Evolutionary conservation across 2,329 filamentous ascomycete genomes (phyloP).

Genomic region (Colletotrichum sp.): DNA sequence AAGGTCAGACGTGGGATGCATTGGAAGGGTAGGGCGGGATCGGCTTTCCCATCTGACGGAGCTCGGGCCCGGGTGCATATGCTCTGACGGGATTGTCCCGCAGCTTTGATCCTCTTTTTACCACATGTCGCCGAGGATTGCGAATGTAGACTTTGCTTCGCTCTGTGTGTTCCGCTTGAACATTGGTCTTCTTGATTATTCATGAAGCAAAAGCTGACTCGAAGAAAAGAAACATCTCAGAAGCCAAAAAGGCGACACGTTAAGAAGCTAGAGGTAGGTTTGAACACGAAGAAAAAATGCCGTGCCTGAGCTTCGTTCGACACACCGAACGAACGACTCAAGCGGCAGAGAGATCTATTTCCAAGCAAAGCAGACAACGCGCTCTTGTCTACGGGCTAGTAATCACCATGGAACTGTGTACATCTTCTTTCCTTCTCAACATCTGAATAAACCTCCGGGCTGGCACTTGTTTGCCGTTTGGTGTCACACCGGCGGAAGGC

Average conservation of each 20-base stretch:
- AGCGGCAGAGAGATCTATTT: neutral
- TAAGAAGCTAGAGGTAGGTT: neutral
- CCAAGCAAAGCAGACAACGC: neutral
- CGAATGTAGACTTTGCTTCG: neutral
- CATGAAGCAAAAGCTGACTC: neutral
- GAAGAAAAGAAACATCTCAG: neutral
- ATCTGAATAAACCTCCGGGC: neutral
- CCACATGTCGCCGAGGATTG: constrained; percentile 5
- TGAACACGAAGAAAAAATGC: neutral
- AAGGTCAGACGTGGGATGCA: neutral
- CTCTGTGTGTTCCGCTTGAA: neutral
- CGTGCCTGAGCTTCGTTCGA: neutral
- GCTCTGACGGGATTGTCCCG: neutral
- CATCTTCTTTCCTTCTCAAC: neutral
- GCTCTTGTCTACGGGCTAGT: neutral
- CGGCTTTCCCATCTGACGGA: neutral
- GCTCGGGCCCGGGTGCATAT: neutral
- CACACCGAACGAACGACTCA: neutral
- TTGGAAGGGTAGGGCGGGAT: neutral
- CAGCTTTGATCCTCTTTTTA: neutral
- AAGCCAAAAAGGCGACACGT: neutral
- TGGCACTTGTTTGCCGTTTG: neutral
- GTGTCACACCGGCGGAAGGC: neutral
- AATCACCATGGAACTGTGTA: neutral
- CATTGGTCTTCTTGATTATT: neutral